Percentiles rank a stretch among this genome's conserved stretches.
Evolutionary conservation across 345 rosid genomes (phyloP).

Genomic region (Ceriops zippeliana): DNA sequence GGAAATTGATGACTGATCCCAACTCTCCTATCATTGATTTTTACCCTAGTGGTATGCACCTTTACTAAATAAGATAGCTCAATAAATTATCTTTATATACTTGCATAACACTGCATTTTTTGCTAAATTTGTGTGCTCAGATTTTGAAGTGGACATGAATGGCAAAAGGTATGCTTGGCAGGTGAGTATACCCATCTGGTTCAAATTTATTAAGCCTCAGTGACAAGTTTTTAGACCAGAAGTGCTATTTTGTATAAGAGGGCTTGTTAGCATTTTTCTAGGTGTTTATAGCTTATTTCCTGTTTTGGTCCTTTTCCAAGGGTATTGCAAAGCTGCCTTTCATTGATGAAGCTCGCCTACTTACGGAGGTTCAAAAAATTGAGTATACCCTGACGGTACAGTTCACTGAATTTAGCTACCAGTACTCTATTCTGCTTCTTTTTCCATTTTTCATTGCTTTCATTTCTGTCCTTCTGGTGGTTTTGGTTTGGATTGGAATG

Average conservation of each 20-base stretch:
- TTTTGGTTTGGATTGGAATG: background rate
- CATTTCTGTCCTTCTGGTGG: background rate
- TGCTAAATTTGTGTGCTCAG: conserved; percentile 36
- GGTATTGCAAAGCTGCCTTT: conserved; percentile 89
- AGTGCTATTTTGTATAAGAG: background rate
- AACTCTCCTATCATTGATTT: conserved; percentile 81
- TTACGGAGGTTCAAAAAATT: conserved; percentile 55
- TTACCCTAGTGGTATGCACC: conserved; percentile 66
- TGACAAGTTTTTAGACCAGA: background rate
- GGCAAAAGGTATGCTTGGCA: conserved; percentile 96
- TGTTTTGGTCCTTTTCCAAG: conserved; percentile 31
- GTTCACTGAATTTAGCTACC: background rate
- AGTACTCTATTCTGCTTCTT: background rate
- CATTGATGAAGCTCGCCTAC: conserved; percentile 83
- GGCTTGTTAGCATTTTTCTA: background rate
- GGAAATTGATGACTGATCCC: conserved; percentile 82
- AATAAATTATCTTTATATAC: conserved; percentile 4
- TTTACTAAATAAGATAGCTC: conserved; percentile 14
- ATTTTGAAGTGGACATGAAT: conserved; percentile 88
- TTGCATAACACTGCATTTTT: conserved; percentile 14
- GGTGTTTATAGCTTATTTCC: background rate
- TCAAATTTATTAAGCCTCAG: conserved; percentile 4
- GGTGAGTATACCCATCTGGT: conserved; percentile 36
- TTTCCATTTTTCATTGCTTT: conserved; percentile 1
- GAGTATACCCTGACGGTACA: conserved; percentile 74